A percentile compares a stretch with the other conserved stretches of the same genome.
These are phyloP conservation scores for Tieghemiomyces parasiticus DNA, from an alignment of 192 early-diverging fungal species.

Conservation along the genomic window DNA sequence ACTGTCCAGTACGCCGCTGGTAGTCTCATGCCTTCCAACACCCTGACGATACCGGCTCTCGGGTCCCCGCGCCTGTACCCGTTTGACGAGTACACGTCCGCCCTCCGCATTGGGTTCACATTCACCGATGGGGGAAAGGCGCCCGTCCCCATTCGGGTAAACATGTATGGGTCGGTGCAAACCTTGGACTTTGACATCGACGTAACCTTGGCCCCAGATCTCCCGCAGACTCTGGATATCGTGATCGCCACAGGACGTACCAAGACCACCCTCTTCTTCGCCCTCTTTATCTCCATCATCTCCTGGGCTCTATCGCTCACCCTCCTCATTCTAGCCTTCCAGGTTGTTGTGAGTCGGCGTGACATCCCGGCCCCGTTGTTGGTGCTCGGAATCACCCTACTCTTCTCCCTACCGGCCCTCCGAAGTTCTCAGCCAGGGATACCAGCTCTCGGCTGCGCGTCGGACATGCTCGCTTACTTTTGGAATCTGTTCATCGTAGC, in stretches of 20 bases:
- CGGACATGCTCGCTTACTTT: constrained; percentile 2
- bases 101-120: not conserved
- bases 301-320: constrained; percentile 6
- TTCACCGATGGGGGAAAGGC: not conserved
- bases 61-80: constrained; percentile 9
- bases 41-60: not conserved
- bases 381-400: not conserved
- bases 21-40: constrained; percentile 1
- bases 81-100: constrained; percentile 3
- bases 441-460: not conserved
- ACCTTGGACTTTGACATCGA: not conserved
- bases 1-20: not conserved
- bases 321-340: constrained; percentile 2
- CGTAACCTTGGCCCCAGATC: not conserved
- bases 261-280: constrained; percentile 7
- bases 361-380: not conserved
- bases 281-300: constrained; percentile 4
- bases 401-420: constrained; percentile 1
- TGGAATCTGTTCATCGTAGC: constrained; percentile 7
- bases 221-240: not conserved
- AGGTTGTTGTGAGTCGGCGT: not conserved
- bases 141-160: constrained; percentile 4
- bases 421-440: constrained; percentile 8
- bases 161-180: constrained; percentile 10
- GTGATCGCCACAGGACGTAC: constrained; percentile 1